Conservation (phyloP, 352 stramenopile species). For the Pythium volutum region DNA sequence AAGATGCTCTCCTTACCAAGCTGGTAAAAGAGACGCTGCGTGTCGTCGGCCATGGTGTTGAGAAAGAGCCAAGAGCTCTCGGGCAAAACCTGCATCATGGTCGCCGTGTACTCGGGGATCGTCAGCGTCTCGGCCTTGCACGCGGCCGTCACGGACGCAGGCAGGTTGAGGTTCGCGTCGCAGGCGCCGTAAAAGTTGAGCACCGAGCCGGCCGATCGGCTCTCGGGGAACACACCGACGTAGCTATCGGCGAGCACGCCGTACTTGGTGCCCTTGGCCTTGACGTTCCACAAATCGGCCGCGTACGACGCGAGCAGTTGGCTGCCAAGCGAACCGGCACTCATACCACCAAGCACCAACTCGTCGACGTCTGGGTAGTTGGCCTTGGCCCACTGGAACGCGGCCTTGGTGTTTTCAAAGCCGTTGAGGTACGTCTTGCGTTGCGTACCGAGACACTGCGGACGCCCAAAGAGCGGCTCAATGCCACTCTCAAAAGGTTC, state of each 20-base stretch:
- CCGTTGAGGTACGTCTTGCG: slow-evolving; percentile 29
- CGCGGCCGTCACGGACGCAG: slow-evolving; percentile 22
- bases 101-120: slow-evolving; percentile 38
- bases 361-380: slow-evolving; percentile 22
- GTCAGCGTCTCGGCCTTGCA: slow-evolving; percentile 47
- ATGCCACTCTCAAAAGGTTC: slow-evolving; percentile 16
- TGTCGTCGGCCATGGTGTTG: slow-evolving; percentile 50
- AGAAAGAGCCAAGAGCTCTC: slow-evolving; percentile 56
- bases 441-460: slow-evolving; percentile 47
- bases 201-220: slow-evolving; percentile 26
- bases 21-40: slow-evolving; percentile 67
- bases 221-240: slow-evolving; percentile 44
- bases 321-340: slow-evolving; percentile 41
- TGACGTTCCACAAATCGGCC: slow-evolving; percentile 45
- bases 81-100: slow-evolving; percentile 33
- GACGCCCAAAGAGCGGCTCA: slow-evolving; percentile 33
- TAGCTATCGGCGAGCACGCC: slow-evolving; percentile 59
- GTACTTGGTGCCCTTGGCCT: slow-evolving; percentile 40
- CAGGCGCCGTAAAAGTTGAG: slow-evolving; percentile 45
- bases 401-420: slow-evolving; percentile 18
- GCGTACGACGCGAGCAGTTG: slow-evolving; percentile 45
- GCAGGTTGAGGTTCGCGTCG: slow-evolving; percentile 31
- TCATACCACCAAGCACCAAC: slow-evolving; percentile 18
- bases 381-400: slow-evolving; percentile 18
- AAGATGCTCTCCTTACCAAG: slow-evolving; percentile 45